These are phyloP conservation scores for Phytophthora europaea DNA, from an alignment of 352 stramenopile species.

Conservation along the genomic window DNA sequence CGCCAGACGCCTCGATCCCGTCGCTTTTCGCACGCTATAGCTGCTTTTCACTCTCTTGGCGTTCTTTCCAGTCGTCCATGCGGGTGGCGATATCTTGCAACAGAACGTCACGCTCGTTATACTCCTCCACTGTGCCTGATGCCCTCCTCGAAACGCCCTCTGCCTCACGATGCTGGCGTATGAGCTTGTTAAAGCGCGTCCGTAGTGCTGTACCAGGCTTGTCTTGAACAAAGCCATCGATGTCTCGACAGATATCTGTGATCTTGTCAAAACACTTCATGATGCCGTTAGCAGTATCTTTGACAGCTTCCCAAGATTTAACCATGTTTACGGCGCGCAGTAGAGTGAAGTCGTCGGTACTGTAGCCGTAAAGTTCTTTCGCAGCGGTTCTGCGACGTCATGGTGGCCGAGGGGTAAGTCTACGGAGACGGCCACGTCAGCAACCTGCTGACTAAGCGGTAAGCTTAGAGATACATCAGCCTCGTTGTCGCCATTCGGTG, in stretches of 20 bases:
- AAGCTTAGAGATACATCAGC: not conserved
- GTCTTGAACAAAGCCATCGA: not conserved
- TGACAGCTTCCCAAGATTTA: not conserved
- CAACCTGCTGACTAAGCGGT: not conserved
- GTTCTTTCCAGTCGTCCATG: conserved; percentile 12
- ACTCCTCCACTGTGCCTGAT: conserved; percentile 13
- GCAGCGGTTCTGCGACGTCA: not conserved
- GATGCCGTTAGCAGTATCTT: conserved; percentile 3
- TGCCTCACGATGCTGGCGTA: not conserved
- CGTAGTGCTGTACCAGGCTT: conserved; percentile 4
- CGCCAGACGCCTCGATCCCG: conserved; percentile 12
- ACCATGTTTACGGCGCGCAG: conserved; percentile 6
- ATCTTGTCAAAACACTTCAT: conserved; percentile 21
- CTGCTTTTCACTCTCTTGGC: conserved; percentile 2
- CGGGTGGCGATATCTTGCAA: conserved; percentile 14
- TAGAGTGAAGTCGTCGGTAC: conserved; percentile 11
- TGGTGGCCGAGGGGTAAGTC: not conserved
- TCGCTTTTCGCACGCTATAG: not conserved
- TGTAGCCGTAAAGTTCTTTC: conserved; percentile 11
- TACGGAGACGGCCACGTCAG: not conserved
- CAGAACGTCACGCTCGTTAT: conserved; percentile 18
- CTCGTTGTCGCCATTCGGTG: not conserved
- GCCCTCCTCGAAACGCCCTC: not conserved
- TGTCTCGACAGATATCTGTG: not conserved
- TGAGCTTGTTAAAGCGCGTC: conserved; percentile 13